Conservation (phyloP, 306 rosid genomes). For the Lablab purpureus region DNA sequence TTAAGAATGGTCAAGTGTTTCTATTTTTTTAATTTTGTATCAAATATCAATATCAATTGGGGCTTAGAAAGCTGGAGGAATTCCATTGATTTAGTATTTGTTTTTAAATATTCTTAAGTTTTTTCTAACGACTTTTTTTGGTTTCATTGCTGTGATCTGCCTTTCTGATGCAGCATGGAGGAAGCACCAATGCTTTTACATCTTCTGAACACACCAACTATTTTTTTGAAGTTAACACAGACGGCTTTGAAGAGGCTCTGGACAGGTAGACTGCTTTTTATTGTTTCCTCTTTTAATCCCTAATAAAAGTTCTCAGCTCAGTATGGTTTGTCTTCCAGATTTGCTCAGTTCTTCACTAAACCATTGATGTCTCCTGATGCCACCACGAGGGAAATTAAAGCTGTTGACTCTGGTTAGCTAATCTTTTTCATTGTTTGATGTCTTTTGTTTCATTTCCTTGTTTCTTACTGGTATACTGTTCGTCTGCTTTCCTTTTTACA, state of each 20-base stretch:
- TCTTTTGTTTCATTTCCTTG: constrained; percentile 17
- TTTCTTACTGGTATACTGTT: constrained; percentile 18
- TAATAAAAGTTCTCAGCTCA: constrained; percentile 18
- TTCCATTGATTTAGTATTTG: constrained; percentile 4
- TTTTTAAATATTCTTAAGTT: constrained; percentile 8
- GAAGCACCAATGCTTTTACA: constrained; percentile 89
- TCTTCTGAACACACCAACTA: constrained; percentile 76
- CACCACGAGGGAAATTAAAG: constrained; percentile 94
- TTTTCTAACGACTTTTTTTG: constrained; percentile 41
- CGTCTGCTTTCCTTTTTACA: constrained; percentile 43
- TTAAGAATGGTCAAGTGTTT: neutral
- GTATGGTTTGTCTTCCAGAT: constrained; percentile 61
- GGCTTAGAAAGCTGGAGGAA: constrained; percentile 11
- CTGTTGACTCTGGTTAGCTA: constrained; percentile 95
- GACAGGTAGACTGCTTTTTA: constrained; percentile 68
- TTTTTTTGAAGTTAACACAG: constrained; percentile 76
- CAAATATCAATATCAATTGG: neutral
- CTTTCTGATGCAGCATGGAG: constrained; percentile 74
- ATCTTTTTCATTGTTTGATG: constrained; percentile 25
- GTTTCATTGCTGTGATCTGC: constrained; percentile 24
- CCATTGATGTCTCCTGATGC: constrained; percentile 98
- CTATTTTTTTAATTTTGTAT: constrained; percentile 20
- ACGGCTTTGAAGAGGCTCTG: constrained; percentile 93
- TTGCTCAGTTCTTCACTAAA: constrained; percentile 91
- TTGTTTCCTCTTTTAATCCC: constrained; percentile 32